A percentile compares a stretch with the other conserved stretches of the same genome.
These are phyloP conservation scores for Verbena officinalis DNA, from an alignment of 257 asterid genomes.

Conservation along the genomic window DNA sequence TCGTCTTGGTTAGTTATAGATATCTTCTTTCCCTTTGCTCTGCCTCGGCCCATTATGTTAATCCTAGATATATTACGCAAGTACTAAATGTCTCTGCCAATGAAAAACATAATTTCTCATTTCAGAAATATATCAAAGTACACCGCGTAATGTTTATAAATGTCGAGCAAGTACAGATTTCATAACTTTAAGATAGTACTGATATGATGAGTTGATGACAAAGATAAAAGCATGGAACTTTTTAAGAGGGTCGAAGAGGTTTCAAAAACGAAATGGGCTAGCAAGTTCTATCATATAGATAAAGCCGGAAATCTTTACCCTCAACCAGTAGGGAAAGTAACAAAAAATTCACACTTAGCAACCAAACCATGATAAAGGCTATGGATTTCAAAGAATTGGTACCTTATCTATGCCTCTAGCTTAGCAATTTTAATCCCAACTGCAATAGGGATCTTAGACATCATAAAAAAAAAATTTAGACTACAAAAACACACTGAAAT, in stretches of 20 bases:
- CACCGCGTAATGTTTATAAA: neutral
- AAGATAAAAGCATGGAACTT: neutral
- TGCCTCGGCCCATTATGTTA: constrained; percentile 46
- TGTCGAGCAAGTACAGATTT: neutral
- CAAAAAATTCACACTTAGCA: neutral
- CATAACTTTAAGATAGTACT: neutral
- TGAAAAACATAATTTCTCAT: neutral
- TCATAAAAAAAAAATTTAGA: neutral
- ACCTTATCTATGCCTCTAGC: neutral
- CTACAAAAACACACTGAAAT: constrained; percentile 3
- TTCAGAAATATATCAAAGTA: neutral
- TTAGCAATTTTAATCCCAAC: neutral
- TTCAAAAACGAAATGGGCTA: neutral
- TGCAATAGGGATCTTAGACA: neutral
- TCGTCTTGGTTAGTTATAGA: constrained; percentile 42
- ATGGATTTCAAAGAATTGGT: neutral
- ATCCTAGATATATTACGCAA: constrained; percentile 22
- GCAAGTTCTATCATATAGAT: neutral
- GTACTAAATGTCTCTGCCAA: constrained; percentile 29
- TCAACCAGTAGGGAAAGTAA: neutral
- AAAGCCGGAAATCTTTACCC: neutral
- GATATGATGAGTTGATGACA: neutral
- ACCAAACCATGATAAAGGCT: neutral
- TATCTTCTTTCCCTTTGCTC: constrained; percentile 53
- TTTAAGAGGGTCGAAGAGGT: neutral